These are phyloP conservation scores for Parietaria judaica DNA, from an alignment of 306 rosid species.

Conservation along the genomic window DNA sequence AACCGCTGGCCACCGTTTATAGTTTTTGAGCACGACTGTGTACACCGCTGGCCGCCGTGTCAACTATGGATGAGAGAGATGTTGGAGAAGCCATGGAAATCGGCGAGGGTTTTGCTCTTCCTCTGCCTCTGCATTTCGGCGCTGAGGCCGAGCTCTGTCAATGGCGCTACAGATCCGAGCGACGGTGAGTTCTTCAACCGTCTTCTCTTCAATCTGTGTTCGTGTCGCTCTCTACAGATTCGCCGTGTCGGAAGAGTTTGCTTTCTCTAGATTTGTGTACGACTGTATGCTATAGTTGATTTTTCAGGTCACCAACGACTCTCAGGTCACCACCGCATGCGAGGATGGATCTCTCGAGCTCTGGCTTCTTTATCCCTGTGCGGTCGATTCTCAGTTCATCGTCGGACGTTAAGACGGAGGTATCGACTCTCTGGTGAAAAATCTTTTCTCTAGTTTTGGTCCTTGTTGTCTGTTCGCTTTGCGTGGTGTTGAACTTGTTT, in stretches of 20 bases:
- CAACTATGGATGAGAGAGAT: slow-evolving; percentile 30
- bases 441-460: too few relatives aligned
- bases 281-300: background rate
- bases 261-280: slow-evolving; percentile 14
- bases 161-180: slow-evolving; percentile 75
- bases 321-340: too few relatives aligned
- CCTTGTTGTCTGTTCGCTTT: too few relatives aligned
- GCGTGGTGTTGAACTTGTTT: too few relatives aligned
- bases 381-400: too few relatives aligned
- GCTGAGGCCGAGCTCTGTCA: slow-evolving; percentile 32
- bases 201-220: slow-evolving; percentile 2
- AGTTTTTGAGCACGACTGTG: too few relatives aligned
- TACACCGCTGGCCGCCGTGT: too few relatives aligned
- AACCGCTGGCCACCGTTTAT: too few relatives aligned
- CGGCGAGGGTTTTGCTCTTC: slow-evolving; percentile 35
- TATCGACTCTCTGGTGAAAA: too few relatives aligned
- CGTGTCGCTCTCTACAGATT: background rate
- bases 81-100: slow-evolving; percentile 43
- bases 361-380: too few relatives aligned
- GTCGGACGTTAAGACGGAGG: too few relatives aligned
- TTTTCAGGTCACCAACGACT: background rate
- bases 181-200: slow-evolving; percentile 54
- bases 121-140: slow-evolving; percentile 58
- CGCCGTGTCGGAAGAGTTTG: slow-evolving; percentile 13
- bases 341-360: too few relatives aligned